Base-by-base conservation (phyloP, 441 rosid genomes). In the Croton setiger region DNA sequence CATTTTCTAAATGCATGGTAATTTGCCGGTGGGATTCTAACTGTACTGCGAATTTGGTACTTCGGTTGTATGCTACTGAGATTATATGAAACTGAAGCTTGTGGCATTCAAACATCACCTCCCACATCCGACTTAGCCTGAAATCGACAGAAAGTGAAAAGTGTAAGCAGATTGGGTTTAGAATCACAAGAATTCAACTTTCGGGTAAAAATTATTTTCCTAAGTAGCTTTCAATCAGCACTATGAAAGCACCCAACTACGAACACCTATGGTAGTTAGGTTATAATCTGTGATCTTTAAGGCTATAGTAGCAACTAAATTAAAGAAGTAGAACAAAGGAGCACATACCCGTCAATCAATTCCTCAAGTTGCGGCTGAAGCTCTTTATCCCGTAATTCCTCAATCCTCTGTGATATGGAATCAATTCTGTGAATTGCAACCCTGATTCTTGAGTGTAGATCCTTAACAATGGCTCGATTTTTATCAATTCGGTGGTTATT, bases 281-380 rank as follows among this genome's bases (percentile, higher is more conserved):
- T n/a, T n/a, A n/a, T n/a, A n/a, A n/a, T n/a, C n/a, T n/a, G n/a
- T n/a, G n/a, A n/a, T n/a, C n/a, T n/a, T n/a, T n/a, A n/a, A n/a
- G n/a, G n/a, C n/a, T n/a, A n/a, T n/a, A n/a, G 31, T 45, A 20
- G n/a, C 65, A n/a, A 5, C 51, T 51, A 67, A 58, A 49, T 9
- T 51, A 65, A 65, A 45, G 53, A 56, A 64, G 70, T 43, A 41
- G 41, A 57, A 35, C 15, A 48, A 59, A 20, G 35, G 60, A 52
- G 67, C 31, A 74, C 75, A 61, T 84, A 95, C 99, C 98, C 98
- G 75, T 85, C 84, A 53, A 95, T 92, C 73, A 95, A 81, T 78
- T 95, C 99, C 74, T 95, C 97, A 5, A 95, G 93, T 69, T 95
- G 99, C 51, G 98, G 99, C 70, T 95, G 98, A 55, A 95, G 96